These are phyloP conservation scores for Globisporangium ultimum DNA, from an alignment of 352 stramenopile genomes.

Conservation along the genomic window DNA sequence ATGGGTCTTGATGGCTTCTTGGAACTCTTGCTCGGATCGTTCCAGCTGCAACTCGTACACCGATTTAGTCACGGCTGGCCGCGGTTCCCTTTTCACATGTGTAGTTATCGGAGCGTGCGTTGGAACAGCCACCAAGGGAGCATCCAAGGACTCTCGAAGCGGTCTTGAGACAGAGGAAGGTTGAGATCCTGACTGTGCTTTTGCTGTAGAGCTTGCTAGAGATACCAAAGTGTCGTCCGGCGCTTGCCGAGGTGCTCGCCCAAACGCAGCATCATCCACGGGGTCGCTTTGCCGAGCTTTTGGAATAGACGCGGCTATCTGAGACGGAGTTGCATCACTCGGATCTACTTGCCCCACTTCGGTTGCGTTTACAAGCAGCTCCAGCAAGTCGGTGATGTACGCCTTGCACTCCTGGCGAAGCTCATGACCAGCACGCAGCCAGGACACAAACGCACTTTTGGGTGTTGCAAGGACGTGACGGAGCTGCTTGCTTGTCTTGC, in stretches of 20 bases:
- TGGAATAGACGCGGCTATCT: too few relatives aligned
- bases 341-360: slow-evolving; percentile 16
- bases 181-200: not conserved
- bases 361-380: slow-evolving; percentile 63
- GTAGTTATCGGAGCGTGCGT: too few relatives aligned
- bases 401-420: slow-evolving; percentile 85
- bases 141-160: not conserved
- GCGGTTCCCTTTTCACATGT: slow-evolving; percentile 5
- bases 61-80: slow-evolving; percentile 19
- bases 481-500: slow-evolving; percentile 54
- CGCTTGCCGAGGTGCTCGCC: too few relatives aligned
- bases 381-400: slow-evolving; percentile 79
- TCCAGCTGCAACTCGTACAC: slow-evolving; percentile 42
- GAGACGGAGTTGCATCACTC: not conserved
- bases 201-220: not conserved
- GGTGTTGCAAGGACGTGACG: slow-evolving; percentile 40
- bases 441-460: slow-evolving; percentile 84
- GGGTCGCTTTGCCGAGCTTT: not conserved
- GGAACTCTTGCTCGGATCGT: slow-evolving; percentile 38
- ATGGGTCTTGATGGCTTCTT: slow-evolving; percentile 35
- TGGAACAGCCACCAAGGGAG: slow-evolving; percentile 2
- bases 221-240: not conserved
- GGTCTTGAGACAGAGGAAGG: not conserved
- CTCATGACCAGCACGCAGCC: slow-evolving; percentile 86
- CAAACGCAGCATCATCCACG: too few relatives aligned